Evolutionary conservation across 148 eudicot species (phyloP).

Genomic region (Nepenthes gracilis): DNA sequence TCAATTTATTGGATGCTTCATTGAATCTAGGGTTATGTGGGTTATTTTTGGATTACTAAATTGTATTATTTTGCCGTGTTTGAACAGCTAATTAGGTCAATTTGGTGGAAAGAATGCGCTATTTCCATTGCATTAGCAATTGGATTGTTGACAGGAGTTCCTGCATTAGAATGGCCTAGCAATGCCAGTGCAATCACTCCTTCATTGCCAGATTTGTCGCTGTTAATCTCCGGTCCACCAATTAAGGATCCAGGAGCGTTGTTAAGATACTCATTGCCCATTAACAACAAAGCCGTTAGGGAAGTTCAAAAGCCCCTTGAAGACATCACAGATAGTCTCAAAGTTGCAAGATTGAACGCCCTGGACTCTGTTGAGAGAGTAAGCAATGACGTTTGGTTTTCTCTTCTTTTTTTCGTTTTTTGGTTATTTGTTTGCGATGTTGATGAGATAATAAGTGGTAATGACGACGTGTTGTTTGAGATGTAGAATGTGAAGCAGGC

Average conservation of each 20-base stretch:
- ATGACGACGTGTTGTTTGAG: constrained; percentile 8
- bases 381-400: constrained; percentile 14
- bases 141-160: constrained; percentile 63
- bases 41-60: not conserved
- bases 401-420: not conserved
- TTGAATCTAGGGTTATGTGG: too few relatives aligned
- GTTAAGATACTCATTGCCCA: constrained; percentile 78
- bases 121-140: constrained; percentile 71
- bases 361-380: constrained; percentile 91
- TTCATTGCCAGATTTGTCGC: constrained; percentile 64
- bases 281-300: constrained; percentile 85
- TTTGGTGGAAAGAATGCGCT: constrained; percentile 60
- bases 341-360: constrained; percentile 71
- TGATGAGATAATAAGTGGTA: constrained; percentile 1
- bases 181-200: constrained; percentile 54
- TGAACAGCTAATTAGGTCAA: constrained; percentile 38
- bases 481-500: constrained; percentile 84
- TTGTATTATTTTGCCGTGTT: constrained; percentile 2
- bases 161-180: constrained; percentile 31
- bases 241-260: constrained; percentile 92
- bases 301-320: constrained; percentile 97
- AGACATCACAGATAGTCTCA: constrained; percentile 91
- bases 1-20: not conserved
- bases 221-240: constrained; percentile 90
- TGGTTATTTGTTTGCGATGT: not conserved